Evolutionary conservation across 805 yeast species (phyloP).

Genomic region (Brettanomyces anomalus): DNA sequence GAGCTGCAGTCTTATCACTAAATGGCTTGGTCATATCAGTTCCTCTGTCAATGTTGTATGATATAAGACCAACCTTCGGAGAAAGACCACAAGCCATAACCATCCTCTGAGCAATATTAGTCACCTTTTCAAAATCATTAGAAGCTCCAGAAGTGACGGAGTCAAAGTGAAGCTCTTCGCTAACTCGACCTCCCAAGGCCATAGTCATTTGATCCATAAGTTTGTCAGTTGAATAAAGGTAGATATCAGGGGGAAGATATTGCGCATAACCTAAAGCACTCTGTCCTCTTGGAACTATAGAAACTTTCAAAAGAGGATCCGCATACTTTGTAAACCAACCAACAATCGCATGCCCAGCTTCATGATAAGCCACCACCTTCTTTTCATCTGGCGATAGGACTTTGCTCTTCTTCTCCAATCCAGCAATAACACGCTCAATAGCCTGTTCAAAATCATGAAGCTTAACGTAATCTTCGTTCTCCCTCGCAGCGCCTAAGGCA

Average conservation of each 20-base stretch:
- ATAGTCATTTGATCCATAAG: slow-evolving; percentile 81
- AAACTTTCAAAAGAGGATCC: slow-evolving; percentile 87
- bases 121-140: slow-evolving; percentile 88
- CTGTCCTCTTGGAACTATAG: slow-evolving; percentile 89
- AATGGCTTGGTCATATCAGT: slow-evolving; percentile 51
- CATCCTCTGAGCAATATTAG: slow-evolving; percentile 85
- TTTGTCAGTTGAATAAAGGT: slow-evolving; percentile 67
- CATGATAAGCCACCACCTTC: slow-evolving; percentile 84
- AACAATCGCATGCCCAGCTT: slow-evolving; percentile 95
- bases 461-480: slow-evolving; percentile 50
- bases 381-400: slow-evolving; percentile 75
- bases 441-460: slow-evolving; percentile 81
- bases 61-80: slow-evolving; percentile 56
- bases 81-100: slow-evolving; percentile 86
- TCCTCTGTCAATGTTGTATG: slow-evolving; percentile 41
- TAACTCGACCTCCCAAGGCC: slow-evolving; percentile 88
- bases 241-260: slow-evolving; percentile 84
- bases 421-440: slow-evolving; percentile 89
- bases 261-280: slow-evolving; percentile 97
- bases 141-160: slow-evolving; percentile 88
- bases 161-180: slow-evolving; percentile 81
- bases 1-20: slow-evolving; percentile 60
- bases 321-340: slow-evolving; percentile 89
- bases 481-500: slow-evolving; percentile 86
- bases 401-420: slow-evolving; percentile 79